Conservation (phyloP, 176 grass and related monocot species). For the Oryza nivara region DNA sequence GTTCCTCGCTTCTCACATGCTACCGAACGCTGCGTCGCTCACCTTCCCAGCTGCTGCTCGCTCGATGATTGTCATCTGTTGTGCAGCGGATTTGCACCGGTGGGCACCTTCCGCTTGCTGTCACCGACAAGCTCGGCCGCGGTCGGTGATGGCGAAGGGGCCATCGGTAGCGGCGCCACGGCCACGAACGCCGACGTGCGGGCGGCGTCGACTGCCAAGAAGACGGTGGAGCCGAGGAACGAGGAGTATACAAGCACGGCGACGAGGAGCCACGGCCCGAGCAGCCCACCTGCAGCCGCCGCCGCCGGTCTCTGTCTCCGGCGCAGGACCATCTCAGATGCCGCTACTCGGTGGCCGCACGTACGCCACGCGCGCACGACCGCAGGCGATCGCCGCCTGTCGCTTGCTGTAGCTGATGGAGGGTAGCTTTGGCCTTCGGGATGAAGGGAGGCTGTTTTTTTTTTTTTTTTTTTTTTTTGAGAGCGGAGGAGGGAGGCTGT, state of each 20-base stretch:
- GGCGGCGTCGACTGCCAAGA: slow-evolving; percentile 51
- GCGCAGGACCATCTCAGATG: slow-evolving; percentile 28
- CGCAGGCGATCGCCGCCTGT: background rate
- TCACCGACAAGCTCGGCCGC: slow-evolving; percentile 23
- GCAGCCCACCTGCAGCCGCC: background rate
- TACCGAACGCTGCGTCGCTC: background rate
- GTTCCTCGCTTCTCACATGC: background rate
- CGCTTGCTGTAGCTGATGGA: background rate
- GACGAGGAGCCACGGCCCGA: slow-evolving; percentile 50
- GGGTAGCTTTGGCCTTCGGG: background rate
- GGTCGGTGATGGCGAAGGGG: slow-evolving; percentile 37
- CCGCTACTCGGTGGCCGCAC: background rate
- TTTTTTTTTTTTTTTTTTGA: too few species aligned
- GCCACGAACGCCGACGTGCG: slow-evolving; percentile 53
- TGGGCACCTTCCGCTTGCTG: slow-evolving; percentile 53
- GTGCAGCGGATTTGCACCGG: slow-evolving; percentile 72
- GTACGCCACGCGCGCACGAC: background rate
- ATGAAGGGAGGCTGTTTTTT: background rate
- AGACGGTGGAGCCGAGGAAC: slow-evolving; percentile 46
- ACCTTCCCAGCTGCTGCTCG: background rate
- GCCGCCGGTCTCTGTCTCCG: background rate
- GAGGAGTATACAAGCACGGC: slow-evolving; percentile 50
- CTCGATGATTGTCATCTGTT: slow-evolving; percentile 49
- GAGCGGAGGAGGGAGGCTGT: background rate
- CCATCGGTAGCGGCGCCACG: slow-evolving; percentile 21